phyloP scores from a whole-genome alignment of 805 yeast genomes.

The Yarrowia porcina region DNA sequence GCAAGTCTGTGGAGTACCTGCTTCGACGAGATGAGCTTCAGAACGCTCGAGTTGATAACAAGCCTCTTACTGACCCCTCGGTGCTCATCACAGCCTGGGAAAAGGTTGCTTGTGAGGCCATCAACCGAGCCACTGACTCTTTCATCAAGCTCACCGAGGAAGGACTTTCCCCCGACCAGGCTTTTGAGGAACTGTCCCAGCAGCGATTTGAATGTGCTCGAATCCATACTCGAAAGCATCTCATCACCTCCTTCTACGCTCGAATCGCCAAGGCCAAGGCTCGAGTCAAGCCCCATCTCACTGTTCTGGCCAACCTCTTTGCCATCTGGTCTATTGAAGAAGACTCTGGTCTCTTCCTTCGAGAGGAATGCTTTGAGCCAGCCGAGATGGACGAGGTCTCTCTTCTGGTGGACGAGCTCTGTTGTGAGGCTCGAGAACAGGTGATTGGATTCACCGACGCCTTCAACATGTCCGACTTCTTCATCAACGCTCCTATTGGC shows the following conservation, averaged over 20 bases:
- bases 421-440: conserved; percentile 57
- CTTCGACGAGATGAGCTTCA: conserved; percentile 31
- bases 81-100: conserved; percentile 40
- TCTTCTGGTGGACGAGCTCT: conserved; percentile 45
- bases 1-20: conserved; percentile 49
- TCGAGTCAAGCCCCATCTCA: conserved; percentile 49
- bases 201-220: conserved; percentile 43
- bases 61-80: conserved; percentile 33
- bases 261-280: conserved; percentile 40
- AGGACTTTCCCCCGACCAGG: conserved; percentile 37
- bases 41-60: conserved; percentile 29
- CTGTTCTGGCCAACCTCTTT: conserved; percentile 57
- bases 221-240: conserved; percentile 41
- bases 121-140: conserved; percentile 38
- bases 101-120: conserved; percentile 37
- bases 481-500: conserved; percentile 81
- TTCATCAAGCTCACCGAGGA: conserved; percentile 31
- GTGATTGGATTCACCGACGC: conserved; percentile 80
- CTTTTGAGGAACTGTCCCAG: conserved; percentile 43
- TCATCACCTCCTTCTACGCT: conserved; percentile 41
- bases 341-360: conserved; percentile 71
- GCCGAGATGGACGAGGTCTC: conserved; percentile 46
- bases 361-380: conserved; percentile 54
- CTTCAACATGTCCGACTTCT: conserved; percentile 74
- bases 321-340: conserved; percentile 65